Conservation (phyloP, 352 stramenopile genomes). For the Globisporangium radiosum region DNA sequence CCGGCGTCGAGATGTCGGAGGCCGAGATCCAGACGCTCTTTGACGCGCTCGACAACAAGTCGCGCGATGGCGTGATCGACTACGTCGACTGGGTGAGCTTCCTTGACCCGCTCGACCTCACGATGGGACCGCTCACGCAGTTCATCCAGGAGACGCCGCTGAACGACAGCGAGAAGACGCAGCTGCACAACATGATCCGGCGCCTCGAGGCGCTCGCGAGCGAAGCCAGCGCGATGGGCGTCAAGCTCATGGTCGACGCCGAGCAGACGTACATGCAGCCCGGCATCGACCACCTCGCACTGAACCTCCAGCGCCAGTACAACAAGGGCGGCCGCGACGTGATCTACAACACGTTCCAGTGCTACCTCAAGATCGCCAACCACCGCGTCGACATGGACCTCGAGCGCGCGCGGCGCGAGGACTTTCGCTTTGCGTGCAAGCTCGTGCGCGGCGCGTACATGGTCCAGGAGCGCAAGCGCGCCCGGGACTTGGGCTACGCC, state of each 20-base stretch:
- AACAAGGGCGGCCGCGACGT: slow-evolving; percentile 81
- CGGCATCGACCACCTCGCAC: slow-evolving; percentile 93
- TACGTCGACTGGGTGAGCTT: slow-evolving; percentile 95
- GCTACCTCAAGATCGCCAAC: slow-evolving; percentile 93
- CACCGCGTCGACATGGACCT: slow-evolving; percentile 90
- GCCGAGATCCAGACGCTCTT: slow-evolving; percentile 65
- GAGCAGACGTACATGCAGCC: slow-evolving; percentile 98
- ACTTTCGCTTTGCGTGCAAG: slow-evolving; percentile 95
- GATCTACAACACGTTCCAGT: slow-evolving; percentile 99
- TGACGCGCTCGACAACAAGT: slow-evolving; percentile 49
- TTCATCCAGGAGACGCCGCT: slow-evolving; percentile 84
- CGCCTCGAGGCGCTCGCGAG: slow-evolving; percentile 68
- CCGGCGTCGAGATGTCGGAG: slow-evolving; percentile 55
- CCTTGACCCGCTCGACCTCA: slow-evolving; percentile 88
- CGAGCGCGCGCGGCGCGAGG: slow-evolving; percentile 85
- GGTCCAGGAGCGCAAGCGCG: slow-evolving; percentile 92
- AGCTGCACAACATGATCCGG: slow-evolving; percentile 90
- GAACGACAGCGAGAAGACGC: slow-evolving; percentile 79
- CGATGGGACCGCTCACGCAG: slow-evolving; percentile 79
- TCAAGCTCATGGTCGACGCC: slow-evolving; percentile 97
- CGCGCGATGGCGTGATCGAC: slow-evolving; percentile 80
- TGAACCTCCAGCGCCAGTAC: slow-evolving; percentile 86
- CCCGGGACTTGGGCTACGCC: slow-evolving; percentile 64
- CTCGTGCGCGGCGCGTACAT: slow-evolving; percentile 98
- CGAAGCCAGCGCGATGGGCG: slow-evolving; percentile 55